Conservation (phyloP, 106 monocot species). For the Xerophyta viscosa region DNA sequence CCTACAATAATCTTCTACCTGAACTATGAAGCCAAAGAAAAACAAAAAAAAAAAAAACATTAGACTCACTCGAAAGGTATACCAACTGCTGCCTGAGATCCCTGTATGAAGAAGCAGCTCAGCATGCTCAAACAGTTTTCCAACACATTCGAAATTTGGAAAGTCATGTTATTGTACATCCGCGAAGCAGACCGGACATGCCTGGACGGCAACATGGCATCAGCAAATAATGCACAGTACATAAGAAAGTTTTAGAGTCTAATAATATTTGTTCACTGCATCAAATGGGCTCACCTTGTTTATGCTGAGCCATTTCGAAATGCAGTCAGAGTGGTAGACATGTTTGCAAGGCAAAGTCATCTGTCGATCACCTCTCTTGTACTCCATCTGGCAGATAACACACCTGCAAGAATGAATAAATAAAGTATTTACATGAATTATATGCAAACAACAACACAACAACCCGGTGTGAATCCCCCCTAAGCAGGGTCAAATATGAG, state of each 20-base stretch:
- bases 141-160: neutral
- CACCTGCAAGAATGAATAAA: too few relatives aligned
- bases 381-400: slow-evolving; percentile 96
- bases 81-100: too few relatives aligned
- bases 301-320: slow-evolving; percentile 74
- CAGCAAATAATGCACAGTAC: neutral
- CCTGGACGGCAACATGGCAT: slow-evolving; percentile 20
- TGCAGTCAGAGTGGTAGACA: slow-evolving; percentile 74
- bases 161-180: slow-evolving; percentile 26
- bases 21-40: too few relatives aligned
- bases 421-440: neutral
- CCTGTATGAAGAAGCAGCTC: too few relatives aligned
- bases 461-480: too few relatives aligned
- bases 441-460: too few relatives aligned
- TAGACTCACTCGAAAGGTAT: too few relatives aligned
- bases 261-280: neutral
- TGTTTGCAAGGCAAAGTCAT: slow-evolving; percentile 94
- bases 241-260: neutral
- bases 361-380: slow-evolving; percentile 85
- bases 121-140: too few relatives aligned
- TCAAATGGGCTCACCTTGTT: slow-evolving; percentile 52
- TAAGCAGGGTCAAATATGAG: too few relatives aligned
- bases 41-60: too few relatives aligned
- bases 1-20: too few relatives aligned
- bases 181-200: slow-evolving; percentile 71